A percentile compares a stretch with the other conserved stretches of the same genome.
Conservation (phyloP, 257 asterid species). For the Solanum neorickii region DNA sequence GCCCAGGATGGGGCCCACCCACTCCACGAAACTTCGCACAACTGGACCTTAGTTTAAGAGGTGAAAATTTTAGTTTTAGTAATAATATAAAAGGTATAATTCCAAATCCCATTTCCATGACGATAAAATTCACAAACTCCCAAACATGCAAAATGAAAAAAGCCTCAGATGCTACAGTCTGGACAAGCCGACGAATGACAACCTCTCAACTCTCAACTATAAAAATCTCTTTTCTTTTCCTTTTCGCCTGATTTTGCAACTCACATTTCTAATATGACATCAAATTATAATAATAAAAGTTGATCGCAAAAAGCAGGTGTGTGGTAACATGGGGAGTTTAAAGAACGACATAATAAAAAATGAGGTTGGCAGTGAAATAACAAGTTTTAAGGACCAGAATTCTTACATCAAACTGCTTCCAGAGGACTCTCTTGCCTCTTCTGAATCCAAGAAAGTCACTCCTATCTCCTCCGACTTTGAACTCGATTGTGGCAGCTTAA, state of each 20-base stretch:
- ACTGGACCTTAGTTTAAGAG: background rate
- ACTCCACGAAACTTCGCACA: background rate
- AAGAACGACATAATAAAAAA: conserved; percentile 25
- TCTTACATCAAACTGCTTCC: conserved; percentile 20
- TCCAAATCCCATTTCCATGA: background rate
- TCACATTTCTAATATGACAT: background rate
- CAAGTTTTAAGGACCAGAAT: background rate
- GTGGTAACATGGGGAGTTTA: conserved; percentile 21
- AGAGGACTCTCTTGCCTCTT: background rate
- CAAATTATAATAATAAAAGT: background rate
- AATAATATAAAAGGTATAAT: background rate
- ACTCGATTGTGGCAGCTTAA: background rate
- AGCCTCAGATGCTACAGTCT: background rate
- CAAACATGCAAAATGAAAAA: conserved; percentile 5
- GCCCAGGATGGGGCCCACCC: conserved; percentile 48
- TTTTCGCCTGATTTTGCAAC: background rate
- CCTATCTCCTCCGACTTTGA: conserved; percentile 11
- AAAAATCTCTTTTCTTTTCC: background rate
- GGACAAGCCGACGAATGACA: conserved; percentile 15
- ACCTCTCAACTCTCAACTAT: conserved; percentile 1
- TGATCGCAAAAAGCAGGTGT: background rate
- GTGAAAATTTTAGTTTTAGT: background rate
- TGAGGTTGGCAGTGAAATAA: conserved; percentile 6
- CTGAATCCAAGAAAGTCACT: conserved; percentile 8
- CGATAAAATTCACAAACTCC: conserved; percentile 19